Evolutionary conservation across 495 filamentous ascomycete species (phyloP).

Genomic region (Xylaria flabelliformis): DNA sequence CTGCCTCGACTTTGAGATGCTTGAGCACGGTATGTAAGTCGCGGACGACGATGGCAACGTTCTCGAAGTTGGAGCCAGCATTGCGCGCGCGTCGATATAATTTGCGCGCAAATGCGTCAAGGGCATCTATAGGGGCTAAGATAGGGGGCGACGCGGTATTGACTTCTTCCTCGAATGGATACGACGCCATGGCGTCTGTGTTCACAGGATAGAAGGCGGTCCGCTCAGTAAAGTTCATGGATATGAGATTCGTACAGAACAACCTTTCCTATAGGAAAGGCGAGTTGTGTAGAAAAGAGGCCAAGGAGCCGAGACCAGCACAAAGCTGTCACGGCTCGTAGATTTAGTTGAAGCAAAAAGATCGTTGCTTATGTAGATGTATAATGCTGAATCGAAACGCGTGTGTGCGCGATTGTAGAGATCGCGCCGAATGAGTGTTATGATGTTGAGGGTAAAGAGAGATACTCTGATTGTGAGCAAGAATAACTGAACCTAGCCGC

Average conservation of each 20-base stretch:
- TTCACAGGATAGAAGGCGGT: background rate
- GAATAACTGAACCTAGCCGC: background rate
- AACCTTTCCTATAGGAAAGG: background rate
- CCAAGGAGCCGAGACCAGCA: background rate
- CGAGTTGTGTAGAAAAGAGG: background rate
- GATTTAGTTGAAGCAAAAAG: background rate
- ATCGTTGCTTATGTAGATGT: background rate
- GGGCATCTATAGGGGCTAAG: slow-evolving; percentile 44
- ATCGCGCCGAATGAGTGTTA: background rate
- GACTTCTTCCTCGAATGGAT: slow-evolving; percentile 9
- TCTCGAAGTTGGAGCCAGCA: slow-evolving; percentile 48
- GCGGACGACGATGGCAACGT: slow-evolving; percentile 46
- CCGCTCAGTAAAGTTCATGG: background rate
- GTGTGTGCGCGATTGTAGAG: background rate
- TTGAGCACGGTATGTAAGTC: slow-evolving; percentile 54
- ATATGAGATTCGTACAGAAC: background rate
- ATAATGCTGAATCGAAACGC: background rate
- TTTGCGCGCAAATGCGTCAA: slow-evolving; percentile 50
- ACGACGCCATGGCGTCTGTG: slow-evolving; percentile 30
- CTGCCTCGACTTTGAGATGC: slow-evolving; percentile 56
- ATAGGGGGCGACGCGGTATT: slow-evolving; percentile 27
- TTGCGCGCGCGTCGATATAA: slow-evolving; percentile 47
- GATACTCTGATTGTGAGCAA: background rate
- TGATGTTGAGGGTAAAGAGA: background rate
- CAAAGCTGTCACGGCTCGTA: background rate